A percentile compares a stretch with the other conserved stretches of the same genome.
Evolutionary conservation across 306 rosid species (phyloP).

Genomic region (Senna siamea): DNA sequence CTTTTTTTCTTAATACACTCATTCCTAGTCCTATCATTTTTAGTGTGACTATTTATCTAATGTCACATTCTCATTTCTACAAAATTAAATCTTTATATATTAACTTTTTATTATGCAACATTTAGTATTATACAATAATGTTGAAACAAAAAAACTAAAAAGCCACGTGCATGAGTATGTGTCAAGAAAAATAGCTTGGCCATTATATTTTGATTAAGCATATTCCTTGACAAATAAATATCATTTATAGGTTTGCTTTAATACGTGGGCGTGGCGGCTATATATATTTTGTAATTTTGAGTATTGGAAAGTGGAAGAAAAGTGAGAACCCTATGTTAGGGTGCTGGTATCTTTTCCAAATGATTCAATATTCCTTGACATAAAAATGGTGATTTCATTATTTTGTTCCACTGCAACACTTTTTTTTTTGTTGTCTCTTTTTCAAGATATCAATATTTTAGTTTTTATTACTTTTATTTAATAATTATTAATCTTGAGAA

Average conservation of each 20-base stretch:
- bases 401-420: neutral
- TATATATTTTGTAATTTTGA: slow-evolving; percentile 18
- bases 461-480: neutral
- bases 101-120: too few species aligned
- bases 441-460: neutral
- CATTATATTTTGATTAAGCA: neutral
- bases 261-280: slow-evolving; percentile 57
- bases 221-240: slow-evolving; percentile 30
- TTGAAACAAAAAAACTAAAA: too few species aligned
- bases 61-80: too few species aligned
- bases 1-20: too few species aligned
- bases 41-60: too few species aligned
- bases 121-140: too few species aligned
- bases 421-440: neutral
- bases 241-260: slow-evolving; percentile 39
- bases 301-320: slow-evolving; percentile 32
- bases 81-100: too few species aligned
- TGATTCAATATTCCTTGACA: slow-evolving; percentile 12
- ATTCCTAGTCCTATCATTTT: too few species aligned
- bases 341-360: neutral
- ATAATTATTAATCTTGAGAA: too few species aligned
- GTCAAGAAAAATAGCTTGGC: slow-evolving; percentile 27
- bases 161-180: slow-evolving; percentile 41
- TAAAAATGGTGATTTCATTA: slow-evolving; percentile 9
- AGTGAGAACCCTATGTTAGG: slow-evolving; percentile 14